A percentile compares a stretch with the other conserved stretches of the same genome.
phyloP scores from a whole-genome alignment of 768 basidiomycete genomes.

The Vararia minispora region DNA sequence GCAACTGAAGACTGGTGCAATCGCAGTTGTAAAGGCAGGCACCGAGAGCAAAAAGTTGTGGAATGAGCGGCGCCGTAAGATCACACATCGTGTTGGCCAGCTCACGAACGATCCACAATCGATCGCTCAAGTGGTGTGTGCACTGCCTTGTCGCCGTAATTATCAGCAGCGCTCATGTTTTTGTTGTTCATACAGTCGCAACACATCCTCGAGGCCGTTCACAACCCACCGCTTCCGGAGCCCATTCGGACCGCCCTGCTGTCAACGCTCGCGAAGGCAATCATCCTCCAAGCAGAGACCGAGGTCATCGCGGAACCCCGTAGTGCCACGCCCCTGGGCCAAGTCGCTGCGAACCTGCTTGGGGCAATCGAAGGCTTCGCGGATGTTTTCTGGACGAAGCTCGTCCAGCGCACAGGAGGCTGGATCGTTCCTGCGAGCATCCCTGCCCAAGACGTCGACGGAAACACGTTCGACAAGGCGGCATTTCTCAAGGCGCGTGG shows the following conservation, averaged over 20 bases:
- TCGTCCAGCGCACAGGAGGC: conserved; percentile 80
- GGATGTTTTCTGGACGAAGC: conserved; percentile 70
- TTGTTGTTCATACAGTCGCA: too few species aligned
- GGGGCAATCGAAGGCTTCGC: conserved; percentile 42
- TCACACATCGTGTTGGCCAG: conserved; percentile 83
- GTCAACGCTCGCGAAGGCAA: conserved; percentile 80
- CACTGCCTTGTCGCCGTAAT: too few species aligned
- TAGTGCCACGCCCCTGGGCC: conserved; percentile 74
- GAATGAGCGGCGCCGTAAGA: conserved; percentile 60
- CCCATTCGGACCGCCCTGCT: conserved; percentile 65
- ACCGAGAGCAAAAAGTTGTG: conserved; percentile 46
- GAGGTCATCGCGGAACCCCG: conserved; percentile 86
- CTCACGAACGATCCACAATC: conserved; percentile 58
- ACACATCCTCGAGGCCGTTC: conserved; percentile 33
- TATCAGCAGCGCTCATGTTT: too few species aligned
- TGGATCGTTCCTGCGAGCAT: conserved; percentile 72
- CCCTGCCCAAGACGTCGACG: conserved; percentile 40
- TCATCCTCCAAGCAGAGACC: conserved; percentile 86
- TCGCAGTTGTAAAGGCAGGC: conserved; percentile 53
- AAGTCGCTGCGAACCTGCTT: conserved; percentile 63
- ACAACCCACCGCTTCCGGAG: conserved; percentile 18
- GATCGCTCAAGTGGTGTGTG: conserved; percentile 55
- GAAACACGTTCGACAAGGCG: conserved; percentile 30
- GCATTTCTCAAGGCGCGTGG: conserved; percentile 44
- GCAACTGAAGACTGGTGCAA: conserved; percentile 52